Percentiles rank a stretch among this genome's conserved stretches.
These are phyloP conservation scores for Paramecium tetraurelia DNA, from an alignment of 73 alveolate genomes.

Conservation along the genomic window DNA sequence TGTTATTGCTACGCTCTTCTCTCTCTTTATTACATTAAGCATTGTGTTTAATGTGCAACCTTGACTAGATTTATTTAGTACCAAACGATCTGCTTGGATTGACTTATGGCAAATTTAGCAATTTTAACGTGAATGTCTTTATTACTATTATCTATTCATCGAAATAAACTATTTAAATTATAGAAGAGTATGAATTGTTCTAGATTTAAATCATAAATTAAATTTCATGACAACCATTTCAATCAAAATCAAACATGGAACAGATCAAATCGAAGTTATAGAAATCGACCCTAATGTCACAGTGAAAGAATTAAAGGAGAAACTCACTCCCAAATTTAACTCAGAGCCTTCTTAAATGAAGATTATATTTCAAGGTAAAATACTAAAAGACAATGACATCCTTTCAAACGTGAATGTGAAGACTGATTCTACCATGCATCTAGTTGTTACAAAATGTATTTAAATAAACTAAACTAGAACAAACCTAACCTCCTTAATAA, in stretches of 20 bases:
- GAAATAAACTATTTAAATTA: background rate
- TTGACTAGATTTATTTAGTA: background rate
- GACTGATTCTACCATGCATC: slow-evolving; percentile 33
- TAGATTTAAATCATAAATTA: background rate
- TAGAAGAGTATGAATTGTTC: background rate
- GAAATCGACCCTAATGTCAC: slow-evolving; percentile 23
- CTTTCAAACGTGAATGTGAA: slow-evolving; percentile 15
- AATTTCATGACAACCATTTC: slow-evolving; percentile 2
- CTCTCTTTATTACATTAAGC: background rate
- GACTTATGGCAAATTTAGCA: background rate
- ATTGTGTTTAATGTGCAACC: slow-evolving; percentile 3
- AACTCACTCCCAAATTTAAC: background rate
- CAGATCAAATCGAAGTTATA: background rate
- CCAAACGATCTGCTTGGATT: background rate
- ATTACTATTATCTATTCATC: slow-evolving; percentile 12
- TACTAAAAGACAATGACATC: slow-evolving; percentile 11
- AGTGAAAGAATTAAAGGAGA: slow-evolving; percentile 12
- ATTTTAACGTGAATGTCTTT: background rate
- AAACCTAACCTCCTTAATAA: background rate
- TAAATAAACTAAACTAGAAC: background rate
- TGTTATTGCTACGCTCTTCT: background rate
- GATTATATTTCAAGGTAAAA: slow-evolving; percentile 36
- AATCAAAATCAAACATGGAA: slow-evolving; percentile 25
- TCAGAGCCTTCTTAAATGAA: background rate
- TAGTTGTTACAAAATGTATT: slow-evolving; percentile 31